Evolutionary conservation across 352 stramenopile species (phyloP).

Genomic region (Phytophthora palmivora): DNA sequence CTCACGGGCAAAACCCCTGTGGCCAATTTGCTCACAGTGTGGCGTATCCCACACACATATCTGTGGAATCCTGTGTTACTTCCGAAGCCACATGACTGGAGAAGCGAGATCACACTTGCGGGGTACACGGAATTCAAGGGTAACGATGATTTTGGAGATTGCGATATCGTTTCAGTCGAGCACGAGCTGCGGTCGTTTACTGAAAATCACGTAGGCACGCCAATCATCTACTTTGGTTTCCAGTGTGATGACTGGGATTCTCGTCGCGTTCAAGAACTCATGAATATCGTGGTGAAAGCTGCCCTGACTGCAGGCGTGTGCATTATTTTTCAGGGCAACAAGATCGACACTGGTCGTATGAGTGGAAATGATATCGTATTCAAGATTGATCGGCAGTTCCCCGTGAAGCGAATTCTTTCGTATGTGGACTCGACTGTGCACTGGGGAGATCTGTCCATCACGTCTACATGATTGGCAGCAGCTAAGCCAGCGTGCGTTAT

Average conservation of each 20-base stretch:
- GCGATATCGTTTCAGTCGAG: not conserved
- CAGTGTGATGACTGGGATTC: conserved; percentile 2
- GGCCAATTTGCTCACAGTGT: conserved; percentile 29
- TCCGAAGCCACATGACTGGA: conserved; percentile 48
- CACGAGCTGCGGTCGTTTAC: not conserved
- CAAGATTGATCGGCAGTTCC: conserved; percentile 22
- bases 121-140: not conserved
- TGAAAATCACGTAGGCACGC: conserved; percentile 1
- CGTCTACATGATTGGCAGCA: conserved; percentile 69
- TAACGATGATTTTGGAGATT: not conserved
- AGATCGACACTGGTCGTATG: conserved; percentile 13
- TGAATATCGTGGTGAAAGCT: not conserved
- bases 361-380: conserved; percentile 7
- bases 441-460: conserved; percentile 65
- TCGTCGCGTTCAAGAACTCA: not conserved
- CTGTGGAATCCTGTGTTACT: conserved; percentile 45
- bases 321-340: conserved; percentile 55
- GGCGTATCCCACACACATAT: conserved; percentile 53
- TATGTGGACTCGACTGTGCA: conserved; percentile 83
- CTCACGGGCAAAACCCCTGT: conserved; percentile 20
- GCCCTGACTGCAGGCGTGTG: conserved; percentile 16
- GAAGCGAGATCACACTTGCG: conserved; percentile 2
- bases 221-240: conserved; percentile 53
- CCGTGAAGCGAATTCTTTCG: conserved; percentile 21
- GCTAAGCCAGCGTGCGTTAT: conserved; percentile 85